These are phyloP conservation scores for Cytospora paraplurivora DNA, from an alignment of 2,329 filamentous ascomycete genomes.

Conservation along the genomic window DNA sequence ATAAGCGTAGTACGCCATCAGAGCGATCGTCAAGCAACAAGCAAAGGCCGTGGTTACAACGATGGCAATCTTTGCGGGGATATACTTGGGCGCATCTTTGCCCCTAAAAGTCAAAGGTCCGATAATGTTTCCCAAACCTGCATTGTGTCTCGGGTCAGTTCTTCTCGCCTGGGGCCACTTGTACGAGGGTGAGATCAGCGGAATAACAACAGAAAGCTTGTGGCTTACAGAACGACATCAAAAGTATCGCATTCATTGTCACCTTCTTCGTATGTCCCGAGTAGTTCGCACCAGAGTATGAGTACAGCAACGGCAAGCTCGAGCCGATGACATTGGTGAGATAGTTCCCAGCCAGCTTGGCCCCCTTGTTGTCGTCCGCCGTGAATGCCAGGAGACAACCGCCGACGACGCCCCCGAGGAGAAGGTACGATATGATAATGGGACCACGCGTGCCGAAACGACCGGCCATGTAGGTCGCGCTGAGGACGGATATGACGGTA, in stretches of 20 bases:
- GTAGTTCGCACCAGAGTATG: slow-evolving; percentile 39
- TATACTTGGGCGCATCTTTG: slow-evolving; percentile 40
- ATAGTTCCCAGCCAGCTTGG: slow-evolving; percentile 43
- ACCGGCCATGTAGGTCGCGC: slow-evolving; percentile 24
- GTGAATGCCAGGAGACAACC: slow-evolving; percentile 42
- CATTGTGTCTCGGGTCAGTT: slow-evolving; percentile 16
- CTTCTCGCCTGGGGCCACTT: not conserved
- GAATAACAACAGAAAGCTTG: too few relatives aligned
- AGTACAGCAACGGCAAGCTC: slow-evolving; percentile 41
- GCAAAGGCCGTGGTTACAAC: slow-evolving; percentile 35
- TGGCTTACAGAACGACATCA: slow-evolving; percentile 41
- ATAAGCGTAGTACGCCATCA: slow-evolving; percentile 28
- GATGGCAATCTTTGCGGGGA: slow-evolving; percentile 47
- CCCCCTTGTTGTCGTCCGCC: slow-evolving; percentile 36
- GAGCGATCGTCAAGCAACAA: slow-evolving; percentile 18
- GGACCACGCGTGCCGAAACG: slow-evolving; percentile 22
- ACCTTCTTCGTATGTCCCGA: slow-evolving; percentile 43
- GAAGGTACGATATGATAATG: slow-evolving; percentile 32
- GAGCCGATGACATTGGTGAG: slow-evolving; percentile 43
- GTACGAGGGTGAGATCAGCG: too few relatives aligned
- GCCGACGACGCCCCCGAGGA: slow-evolving; percentile 41
- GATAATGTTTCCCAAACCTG: slow-evolving; percentile 45
- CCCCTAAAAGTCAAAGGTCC: slow-evolving; percentile 43
- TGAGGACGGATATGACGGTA: slow-evolving; percentile 33
- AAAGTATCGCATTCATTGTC: slow-evolving; percentile 39